These are phyloP conservation scores for Alternaria consortialis DNA, from an alignment of 2,329 filamentous ascomycete species.

Conservation along the genomic window DNA sequence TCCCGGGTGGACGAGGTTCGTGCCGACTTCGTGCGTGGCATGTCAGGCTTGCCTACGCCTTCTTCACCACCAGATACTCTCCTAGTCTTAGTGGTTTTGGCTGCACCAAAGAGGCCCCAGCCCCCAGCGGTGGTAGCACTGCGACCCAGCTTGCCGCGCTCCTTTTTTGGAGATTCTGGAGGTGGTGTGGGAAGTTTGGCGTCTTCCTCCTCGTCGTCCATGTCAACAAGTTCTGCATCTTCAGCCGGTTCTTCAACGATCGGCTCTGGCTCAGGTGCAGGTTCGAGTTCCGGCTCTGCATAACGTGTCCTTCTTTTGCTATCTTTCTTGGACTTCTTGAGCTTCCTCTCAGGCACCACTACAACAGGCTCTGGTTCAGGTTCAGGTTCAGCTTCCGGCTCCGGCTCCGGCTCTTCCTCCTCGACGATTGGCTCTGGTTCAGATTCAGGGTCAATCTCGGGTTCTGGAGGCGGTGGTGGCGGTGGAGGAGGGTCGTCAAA, in stretches of 20 bases:
- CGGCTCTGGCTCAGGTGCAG: conserved; percentile 31
- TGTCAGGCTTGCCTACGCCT: conserved; percentile 51
- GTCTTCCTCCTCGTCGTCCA: conserved; percentile 41
- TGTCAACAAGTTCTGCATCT: conserved; percentile 34
- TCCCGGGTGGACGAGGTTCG: conserved; percentile 60
- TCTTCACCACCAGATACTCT: conserved; percentile 43
- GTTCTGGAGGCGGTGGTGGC: conserved; percentile 36
- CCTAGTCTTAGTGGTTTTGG: conserved; percentile 53
- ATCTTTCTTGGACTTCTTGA: conserved; percentile 41
- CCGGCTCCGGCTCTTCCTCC: conserved; percentile 11
- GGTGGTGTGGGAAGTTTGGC: conserved; percentile 58
- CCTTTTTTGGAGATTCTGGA: conserved; percentile 67
- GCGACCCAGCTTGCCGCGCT: conserved; percentile 78
- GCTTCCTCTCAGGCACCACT: conserved; percentile 31
- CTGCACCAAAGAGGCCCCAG: conserved; percentile 73
- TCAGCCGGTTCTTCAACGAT: conserved; percentile 29
- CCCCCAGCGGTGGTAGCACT: conserved; percentile 68
- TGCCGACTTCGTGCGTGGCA: conserved; percentile 66
- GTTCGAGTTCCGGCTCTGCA: conserved; percentile 16
- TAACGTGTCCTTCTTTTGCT: conserved; percentile 38
- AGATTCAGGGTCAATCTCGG: conserved; percentile 26
- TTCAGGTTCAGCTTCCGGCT: conserved; percentile 33
- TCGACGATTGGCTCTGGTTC: conserved; percentile 22
- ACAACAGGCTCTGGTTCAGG: conserved; percentile 36
- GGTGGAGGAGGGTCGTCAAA: conserved; percentile 44